A percentile compares a stretch with the other conserved stretches of the same genome.
phyloP scores from a whole-genome alignment of 495 filamentous ascomycete species.

The Patellaria atrata region DNA sequence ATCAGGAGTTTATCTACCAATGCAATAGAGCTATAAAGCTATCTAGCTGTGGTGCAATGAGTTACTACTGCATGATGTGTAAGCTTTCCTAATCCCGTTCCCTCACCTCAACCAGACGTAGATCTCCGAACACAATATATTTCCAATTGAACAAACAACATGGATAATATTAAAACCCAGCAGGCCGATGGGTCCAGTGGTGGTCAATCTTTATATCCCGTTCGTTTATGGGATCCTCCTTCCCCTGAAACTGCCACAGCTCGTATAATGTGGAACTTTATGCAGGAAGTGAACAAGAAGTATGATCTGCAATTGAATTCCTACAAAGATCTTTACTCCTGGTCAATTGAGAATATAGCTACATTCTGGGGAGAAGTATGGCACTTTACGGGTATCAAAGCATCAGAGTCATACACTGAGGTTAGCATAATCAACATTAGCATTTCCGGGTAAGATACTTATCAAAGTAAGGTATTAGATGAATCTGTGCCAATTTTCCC shows the following conservation, averaged over 20 bases:
- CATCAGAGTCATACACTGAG: conserved; percentile 45
- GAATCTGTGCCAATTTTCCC: conserved; percentile 61
- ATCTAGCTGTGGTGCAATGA: too few relatives aligned
- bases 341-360: conserved; percentile 65
- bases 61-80: too few relatives aligned
- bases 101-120: too few relatives aligned
- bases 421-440: conserved; percentile 30
- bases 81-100: too few relatives aligned
- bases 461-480: conserved; percentile 46
- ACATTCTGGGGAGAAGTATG: conserved; percentile 79
- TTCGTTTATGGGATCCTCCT: conserved; percentile 43
- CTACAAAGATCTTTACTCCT: conserved; percentile 61
- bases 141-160: too few relatives aligned
- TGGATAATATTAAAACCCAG: too few relatives aligned
- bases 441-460: conserved; percentile 2
- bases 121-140: too few relatives aligned
- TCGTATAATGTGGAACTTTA: conserved; percentile 29
- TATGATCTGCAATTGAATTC: conserved; percentile 44
- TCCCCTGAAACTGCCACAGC: conserved; percentile 21
- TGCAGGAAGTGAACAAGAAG: conserved; percentile 51
- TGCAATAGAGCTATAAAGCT: too few relatives aligned
- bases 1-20: too few relatives aligned
- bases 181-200: too few relatives aligned
- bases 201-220: too few relatives aligned
- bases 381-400: conserved; percentile 60